These are phyloP conservation scores for Lecanicillium sp. DNA, from an alignment of 2,329 filamentous ascomycete genomes.

Conservation along the genomic window DNA sequence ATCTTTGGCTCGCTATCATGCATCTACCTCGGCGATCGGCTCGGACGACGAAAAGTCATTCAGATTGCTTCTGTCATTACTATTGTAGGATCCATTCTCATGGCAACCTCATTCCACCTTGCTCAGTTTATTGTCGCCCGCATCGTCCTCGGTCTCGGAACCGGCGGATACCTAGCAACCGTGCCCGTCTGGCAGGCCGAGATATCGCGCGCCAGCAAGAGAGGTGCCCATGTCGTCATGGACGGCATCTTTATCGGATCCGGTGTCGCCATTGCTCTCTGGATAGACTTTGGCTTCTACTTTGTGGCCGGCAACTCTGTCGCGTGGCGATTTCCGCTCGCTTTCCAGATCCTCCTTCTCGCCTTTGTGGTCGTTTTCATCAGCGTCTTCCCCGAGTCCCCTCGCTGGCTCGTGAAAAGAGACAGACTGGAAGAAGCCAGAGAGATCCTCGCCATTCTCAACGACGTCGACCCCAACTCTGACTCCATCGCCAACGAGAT, in stretches of 20 bases:
- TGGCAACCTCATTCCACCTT: conserved; percentile 37
- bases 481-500: conserved; percentile 8
- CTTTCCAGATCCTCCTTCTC: conserved; percentile 32
- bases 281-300: conserved; percentile 37
- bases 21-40: conserved; percentile 43
- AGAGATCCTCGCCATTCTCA: conserved; percentile 39
- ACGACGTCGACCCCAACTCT: conserved; percentile 2
- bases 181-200: conserved; percentile 48
- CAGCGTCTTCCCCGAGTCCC: conserved; percentile 32
- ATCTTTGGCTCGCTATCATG: conserved; percentile 39
- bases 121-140: conserved; percentile 30
- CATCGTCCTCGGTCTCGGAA: conserved; percentile 43
- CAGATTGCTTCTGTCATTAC: conserved; percentile 44
- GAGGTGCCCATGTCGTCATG: conserved; percentile 37
- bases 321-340: conserved; percentile 44
- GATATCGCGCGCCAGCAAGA: conserved; percentile 37
- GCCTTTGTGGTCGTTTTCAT: conserved; percentile 31
- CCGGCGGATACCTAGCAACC: conserved; percentile 44
- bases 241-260: conserved; percentile 42
- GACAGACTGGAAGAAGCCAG: conserved; percentile 26
- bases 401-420: conserved; percentile 26
- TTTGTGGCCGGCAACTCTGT: conserved; percentile 8
- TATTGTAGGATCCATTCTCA: conserved; percentile 43
- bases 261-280: conserved; percentile 30
- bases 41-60: conserved; percentile 49